phyloP scores from a whole-genome alignment of 495 filamentous ascomycete genomes.

The Melanomma pulvis-pyrius region DNA sequence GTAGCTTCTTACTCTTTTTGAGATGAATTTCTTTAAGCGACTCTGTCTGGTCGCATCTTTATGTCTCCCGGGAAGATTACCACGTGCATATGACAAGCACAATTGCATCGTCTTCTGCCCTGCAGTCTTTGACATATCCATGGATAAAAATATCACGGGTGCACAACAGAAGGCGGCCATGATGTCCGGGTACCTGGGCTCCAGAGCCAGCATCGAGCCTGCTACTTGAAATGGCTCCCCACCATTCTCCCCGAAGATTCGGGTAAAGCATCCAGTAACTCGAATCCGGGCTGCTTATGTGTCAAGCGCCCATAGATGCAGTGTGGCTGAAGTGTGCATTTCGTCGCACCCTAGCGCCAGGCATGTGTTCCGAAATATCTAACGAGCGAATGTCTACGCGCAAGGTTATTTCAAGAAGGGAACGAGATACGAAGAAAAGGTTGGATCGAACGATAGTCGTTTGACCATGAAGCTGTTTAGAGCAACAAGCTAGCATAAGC shows the following conservation, averaged over 20 bases:
- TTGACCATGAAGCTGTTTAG: not conserved
- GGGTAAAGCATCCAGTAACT: not conserved
- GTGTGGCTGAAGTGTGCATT: not conserved
- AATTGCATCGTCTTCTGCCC: no score
- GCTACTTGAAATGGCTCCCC: conserved; percentile 1
- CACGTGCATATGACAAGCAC: no score
- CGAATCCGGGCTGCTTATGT: not conserved
- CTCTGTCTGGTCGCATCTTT: no score
- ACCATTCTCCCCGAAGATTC: not conserved
- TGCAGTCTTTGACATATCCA: not conserved
- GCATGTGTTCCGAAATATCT: not conserved
- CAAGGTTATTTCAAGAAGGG: no score
- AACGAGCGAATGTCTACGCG: no score
- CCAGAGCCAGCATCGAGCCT: not conserved
- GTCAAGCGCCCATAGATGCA: not conserved
- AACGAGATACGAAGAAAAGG: no score
- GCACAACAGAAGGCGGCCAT: not conserved
- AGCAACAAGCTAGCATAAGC: not conserved
- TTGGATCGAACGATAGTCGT: not conserved
- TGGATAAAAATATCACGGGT: not conserved
- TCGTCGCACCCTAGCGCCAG: not conserved
- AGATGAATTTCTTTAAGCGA: no score
- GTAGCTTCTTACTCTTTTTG: no score
- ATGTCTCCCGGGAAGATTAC: no score
- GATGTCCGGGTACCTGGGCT: not conserved